Evolutionary conservation across 805 yeast genomes (phyloP), one percentile per base, ranked within the genome.

Genomic region (Candida xyloterini): DNA sequence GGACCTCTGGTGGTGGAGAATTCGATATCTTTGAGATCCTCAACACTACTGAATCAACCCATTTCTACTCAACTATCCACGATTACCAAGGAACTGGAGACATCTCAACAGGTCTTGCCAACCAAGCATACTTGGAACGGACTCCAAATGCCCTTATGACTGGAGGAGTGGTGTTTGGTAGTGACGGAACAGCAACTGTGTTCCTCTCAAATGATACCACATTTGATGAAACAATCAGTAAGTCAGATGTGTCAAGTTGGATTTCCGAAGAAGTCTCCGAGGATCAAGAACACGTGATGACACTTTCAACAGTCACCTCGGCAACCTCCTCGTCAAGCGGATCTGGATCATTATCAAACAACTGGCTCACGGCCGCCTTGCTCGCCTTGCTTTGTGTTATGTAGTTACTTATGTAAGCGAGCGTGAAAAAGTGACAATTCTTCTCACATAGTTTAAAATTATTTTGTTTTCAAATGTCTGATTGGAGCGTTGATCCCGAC

Each of bases 401-500:
- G 20, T 18, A 18, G 6, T 4, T 5, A 4, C 6, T 42, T 28
- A 14, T 36, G 30, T 36, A 34, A 21, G 24, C 33, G n/a, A n/a
- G 7, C 14, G 13, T 13, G 4, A 11, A 26, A 26, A n/a, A 4
- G 9, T 26, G 15, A 7, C 16, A 18, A 18, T 13, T 18, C 25
- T 23, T 23, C 8, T 23, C 25, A 23, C 10, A 23, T 6, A 18
- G 20, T 4, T 4, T 18, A 18, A 18, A 18, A 18, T 18, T 18
- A 20, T 27, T 27, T 20, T 27, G 26, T 18, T 32, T 32, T 29
- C 25, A 14, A 14, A 70, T 69, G 74, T 65, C 78, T 21, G 81
- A 79, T 45, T 83, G 90, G 97, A 82, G 93, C 21, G 93, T 90
- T 40, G 95, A 90, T 60, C 96, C 97, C 13, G 96, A 88, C 53